phyloP scores from a whole-genome alignment of 2,329 filamentous ascomycete genomes.

The Xylariomycetidae sp. region DNA sequence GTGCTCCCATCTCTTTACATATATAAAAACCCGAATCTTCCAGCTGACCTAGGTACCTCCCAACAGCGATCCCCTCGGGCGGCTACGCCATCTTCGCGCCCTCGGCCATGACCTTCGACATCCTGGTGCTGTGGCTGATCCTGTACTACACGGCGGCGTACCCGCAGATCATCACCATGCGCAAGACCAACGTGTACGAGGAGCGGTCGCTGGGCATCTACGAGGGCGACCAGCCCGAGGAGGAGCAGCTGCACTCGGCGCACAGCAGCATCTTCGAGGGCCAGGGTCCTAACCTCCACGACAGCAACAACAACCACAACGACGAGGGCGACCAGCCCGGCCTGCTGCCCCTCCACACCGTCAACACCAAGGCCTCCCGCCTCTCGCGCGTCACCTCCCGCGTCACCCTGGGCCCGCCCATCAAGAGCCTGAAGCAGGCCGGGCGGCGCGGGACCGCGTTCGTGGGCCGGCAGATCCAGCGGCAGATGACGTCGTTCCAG shows the following conservation, averaged over 20 bases:
- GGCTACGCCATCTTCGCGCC: slow-evolving; percentile 49
- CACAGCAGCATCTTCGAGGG: slow-evolving; percentile 19
- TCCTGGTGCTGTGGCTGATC: slow-evolving; percentile 55
- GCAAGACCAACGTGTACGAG: slow-evolving; percentile 67
- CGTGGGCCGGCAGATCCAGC: slow-evolving; percentile 31
- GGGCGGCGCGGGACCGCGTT: slow-evolving; percentile 19
- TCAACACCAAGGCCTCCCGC: background rate
- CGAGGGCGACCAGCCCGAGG: slow-evolving; percentile 21
- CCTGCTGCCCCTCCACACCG: background rate
- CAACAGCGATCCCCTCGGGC: slow-evolving; percentile 40
- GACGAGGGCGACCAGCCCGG: background rate
- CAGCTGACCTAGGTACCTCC: too few species aligned
- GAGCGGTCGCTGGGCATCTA: slow-evolving; percentile 61
- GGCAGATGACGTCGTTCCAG: slow-evolving; percentile 33
- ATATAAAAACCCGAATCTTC: too few species aligned
- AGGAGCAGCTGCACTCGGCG: slow-evolving; percentile 18
- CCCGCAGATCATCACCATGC: slow-evolving; percentile 57
- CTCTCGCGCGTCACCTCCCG: background rate
- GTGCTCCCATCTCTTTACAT: too few species aligned
- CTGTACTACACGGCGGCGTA: slow-evolving; percentile 64
- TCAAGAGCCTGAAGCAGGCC: slow-evolving; percentile 14
- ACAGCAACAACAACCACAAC: background rate
- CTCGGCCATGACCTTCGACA: slow-evolving; percentile 44
- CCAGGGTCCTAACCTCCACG: background rate
- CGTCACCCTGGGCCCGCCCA: slow-evolving; percentile 3